A percentile compares a stretch with the other conserved stretches of the same genome.
These are phyloP conservation scores for Glonium stellatum DNA, from an alignment of 495 filamentous ascomycete species.

Conservation along the genomic window DNA sequence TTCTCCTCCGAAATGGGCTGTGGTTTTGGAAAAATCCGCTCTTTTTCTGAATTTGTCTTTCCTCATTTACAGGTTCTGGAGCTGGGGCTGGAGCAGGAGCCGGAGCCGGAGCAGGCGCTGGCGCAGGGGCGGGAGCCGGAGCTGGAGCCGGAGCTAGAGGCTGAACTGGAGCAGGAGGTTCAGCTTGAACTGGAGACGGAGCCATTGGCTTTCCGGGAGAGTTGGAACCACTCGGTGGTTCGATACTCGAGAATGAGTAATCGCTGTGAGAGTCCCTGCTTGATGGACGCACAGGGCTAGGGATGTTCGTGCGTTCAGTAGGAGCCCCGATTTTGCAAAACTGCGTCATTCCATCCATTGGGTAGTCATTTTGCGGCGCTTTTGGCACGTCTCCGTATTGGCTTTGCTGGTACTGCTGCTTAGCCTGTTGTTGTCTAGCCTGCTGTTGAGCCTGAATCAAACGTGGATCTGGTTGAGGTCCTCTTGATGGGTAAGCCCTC, in stretches of 20 bases:
- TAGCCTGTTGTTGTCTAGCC: slow-evolving; percentile 23
- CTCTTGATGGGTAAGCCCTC: slow-evolving; percentile 10
- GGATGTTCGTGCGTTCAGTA: slow-evolving; percentile 74
- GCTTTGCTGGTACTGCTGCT: slow-evolving; percentile 37
- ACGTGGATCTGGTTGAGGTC: slow-evolving; percentile 27
- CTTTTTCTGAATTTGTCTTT: slow-evolving; percentile 70
- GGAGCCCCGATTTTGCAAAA: slow-evolving; percentile 82
- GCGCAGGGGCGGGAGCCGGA: neutral
- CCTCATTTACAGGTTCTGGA: slow-evolving; percentile 33
- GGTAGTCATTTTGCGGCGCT: slow-evolving; percentile 89
- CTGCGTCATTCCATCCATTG: slow-evolving; percentile 97
- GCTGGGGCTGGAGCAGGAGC: slow-evolving; percentile 13
- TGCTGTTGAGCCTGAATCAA: slow-evolving; percentile 36
- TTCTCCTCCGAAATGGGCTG: slow-evolving; percentile 92
- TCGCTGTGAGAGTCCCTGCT: slow-evolving; percentile 91
- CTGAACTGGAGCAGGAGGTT: slow-evolving; percentile 20
- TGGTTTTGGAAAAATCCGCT: slow-evolving; percentile 90
- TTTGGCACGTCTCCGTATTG: slow-evolving; percentile 59
- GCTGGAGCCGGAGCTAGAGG: slow-evolving; percentile 29
- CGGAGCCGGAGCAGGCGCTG: slow-evolving; percentile 17
- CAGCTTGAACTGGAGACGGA: slow-evolving; percentile 24
- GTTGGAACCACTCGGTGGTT: slow-evolving; percentile 50
- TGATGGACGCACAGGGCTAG: slow-evolving; percentile 66
- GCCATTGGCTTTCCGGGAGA: slow-evolving; percentile 61
- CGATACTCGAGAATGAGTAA: slow-evolving; percentile 75